phyloP scores from a whole-genome alignment of 164 flowering plant genomes.

The Piper longum region DNA sequence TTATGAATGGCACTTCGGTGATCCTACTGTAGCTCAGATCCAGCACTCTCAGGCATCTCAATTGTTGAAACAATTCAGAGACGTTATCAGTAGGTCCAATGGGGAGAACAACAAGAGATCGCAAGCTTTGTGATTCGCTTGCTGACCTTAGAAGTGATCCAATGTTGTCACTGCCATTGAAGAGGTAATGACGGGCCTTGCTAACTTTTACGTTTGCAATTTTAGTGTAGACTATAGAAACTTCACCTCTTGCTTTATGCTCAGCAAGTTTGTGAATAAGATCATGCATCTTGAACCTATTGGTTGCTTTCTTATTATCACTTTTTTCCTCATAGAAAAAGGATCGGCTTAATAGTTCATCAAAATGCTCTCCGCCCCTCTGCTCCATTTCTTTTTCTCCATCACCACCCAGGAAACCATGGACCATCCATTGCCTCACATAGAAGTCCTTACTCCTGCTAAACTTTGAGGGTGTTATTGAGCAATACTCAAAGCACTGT shows the following conservation, averaged over 20 bases:
- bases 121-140: background rate
- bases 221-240: background rate
- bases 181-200: conserved; percentile 2
- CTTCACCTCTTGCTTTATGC: background rate
- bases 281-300: conserved; percentile 5
- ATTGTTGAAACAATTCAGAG: background rate
- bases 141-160: background rate
- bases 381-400: background rate
- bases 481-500: conserved; percentile 6
- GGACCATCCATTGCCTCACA: conserved; percentile 3
- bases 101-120: background rate
- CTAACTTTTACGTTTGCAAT: background rate
- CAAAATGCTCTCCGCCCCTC: background rate
- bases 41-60: background rate
- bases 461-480: conserved; percentile 1
- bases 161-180: background rate
- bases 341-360: background rate
- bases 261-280: conserved; percentile 2
- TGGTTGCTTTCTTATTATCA: background rate
- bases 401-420: conserved; percentile 2
- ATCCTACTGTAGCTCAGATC: background rate
- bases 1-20: background rate
- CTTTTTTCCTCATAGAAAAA: background rate
- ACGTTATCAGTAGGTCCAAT: background rate
- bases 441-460: background rate